Evolutionary conservation across 163 green algal species (phyloP).

Genomic region (Picocystis sp.): DNA sequence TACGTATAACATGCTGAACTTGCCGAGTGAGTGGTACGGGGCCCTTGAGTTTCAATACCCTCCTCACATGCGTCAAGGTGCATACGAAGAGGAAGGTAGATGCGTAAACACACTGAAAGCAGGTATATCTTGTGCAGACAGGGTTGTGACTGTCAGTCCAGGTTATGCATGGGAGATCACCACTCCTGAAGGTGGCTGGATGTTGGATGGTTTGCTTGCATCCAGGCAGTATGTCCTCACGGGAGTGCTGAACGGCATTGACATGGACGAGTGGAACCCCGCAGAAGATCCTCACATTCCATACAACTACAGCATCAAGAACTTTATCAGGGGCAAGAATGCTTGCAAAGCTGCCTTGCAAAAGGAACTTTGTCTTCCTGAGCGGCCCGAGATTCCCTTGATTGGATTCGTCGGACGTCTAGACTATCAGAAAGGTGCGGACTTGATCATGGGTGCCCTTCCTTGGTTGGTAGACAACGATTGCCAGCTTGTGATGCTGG

Average conservation of each 20-base stretch:
- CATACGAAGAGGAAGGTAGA: constrained; percentile 69
- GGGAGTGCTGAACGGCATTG: constrained; percentile 88
- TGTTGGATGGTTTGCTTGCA: constrained; percentile 63
- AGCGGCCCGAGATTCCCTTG: constrained; percentile 37
- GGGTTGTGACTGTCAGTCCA: constrained; percentile 72
- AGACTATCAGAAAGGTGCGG: constrained; percentile 94
- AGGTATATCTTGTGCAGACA: constrained; percentile 55
- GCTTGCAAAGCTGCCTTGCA: constrained; percentile 56
- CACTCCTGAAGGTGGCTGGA: constrained; percentile 83
- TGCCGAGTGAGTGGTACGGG: constrained; percentile 45
- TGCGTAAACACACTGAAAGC: constrained; percentile 98
- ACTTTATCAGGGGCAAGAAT: constrained; percentile 47
- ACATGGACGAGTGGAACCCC: constrained; percentile 68
- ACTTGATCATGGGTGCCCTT: constrained; percentile 78
- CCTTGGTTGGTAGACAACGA: constrained; percentile 76
- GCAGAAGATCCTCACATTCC: constrained; percentile 46
- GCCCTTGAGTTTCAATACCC: constrained; percentile 47
- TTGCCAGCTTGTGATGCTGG: constrained; percentile 82
- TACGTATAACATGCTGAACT: constrained; percentile 32
- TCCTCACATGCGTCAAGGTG: constrained; percentile 49
- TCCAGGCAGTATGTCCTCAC: constrained; percentile 77
- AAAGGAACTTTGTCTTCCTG: constrained; percentile 52
- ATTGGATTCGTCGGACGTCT: constrained; percentile 68
- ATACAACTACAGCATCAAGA: constrained; percentile 56
- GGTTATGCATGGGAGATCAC: constrained; percentile 95